Conservation (phyloP, 352 stramenopile genomes). For the Pythium aphanidermatum region DNA sequence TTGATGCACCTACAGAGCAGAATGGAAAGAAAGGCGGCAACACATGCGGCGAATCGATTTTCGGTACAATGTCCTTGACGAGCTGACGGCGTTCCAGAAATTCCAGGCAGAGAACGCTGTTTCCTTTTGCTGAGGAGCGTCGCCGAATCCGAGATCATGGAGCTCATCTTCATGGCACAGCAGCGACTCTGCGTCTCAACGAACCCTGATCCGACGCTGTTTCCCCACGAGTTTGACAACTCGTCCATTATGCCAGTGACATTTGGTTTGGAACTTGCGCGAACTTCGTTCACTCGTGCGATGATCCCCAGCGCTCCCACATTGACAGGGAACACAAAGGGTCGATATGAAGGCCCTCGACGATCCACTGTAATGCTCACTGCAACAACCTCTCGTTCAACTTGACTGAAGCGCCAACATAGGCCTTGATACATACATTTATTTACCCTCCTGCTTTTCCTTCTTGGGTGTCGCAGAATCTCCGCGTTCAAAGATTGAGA, state of each 20-base stretch:
- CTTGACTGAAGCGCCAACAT: background rate
- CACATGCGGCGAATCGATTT: slow-evolving; percentile 52
- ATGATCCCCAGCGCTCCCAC: slow-evolving; percentile 2
- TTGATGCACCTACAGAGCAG: slow-evolving; percentile 22
- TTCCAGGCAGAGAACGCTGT: slow-evolving; percentile 55
- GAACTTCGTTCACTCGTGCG: background rate
- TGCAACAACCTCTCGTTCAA: background rate
- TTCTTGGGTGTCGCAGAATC: background rate
- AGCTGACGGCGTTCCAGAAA: slow-evolving; percentile 51
- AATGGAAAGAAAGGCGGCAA: slow-evolving; percentile 43
- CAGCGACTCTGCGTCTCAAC: slow-evolving; percentile 12
- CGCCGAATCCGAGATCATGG: slow-evolving; percentile 52
- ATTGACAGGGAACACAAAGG: background rate
- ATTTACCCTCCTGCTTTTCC: slow-evolving; percentile 4
- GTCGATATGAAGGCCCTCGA: slow-evolving; percentile 3
- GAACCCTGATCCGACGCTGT: background rate
- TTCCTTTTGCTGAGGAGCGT: slow-evolving; percentile 65
- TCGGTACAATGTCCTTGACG: slow-evolving; percentile 64
- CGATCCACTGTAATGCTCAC: slow-evolving; percentile 11
- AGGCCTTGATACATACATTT: too few relatives aligned
- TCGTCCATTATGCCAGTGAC: background rate
- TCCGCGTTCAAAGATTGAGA: slow-evolving; percentile 16
- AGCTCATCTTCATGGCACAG: slow-evolving; percentile 39
- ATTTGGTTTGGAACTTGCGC: too few relatives aligned
- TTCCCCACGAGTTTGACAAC: background rate